These are phyloP conservation scores for Fagopyrum homotropicum DNA, from an alignment of 148 eudicot species.

Conservation along the genomic window DNA sequence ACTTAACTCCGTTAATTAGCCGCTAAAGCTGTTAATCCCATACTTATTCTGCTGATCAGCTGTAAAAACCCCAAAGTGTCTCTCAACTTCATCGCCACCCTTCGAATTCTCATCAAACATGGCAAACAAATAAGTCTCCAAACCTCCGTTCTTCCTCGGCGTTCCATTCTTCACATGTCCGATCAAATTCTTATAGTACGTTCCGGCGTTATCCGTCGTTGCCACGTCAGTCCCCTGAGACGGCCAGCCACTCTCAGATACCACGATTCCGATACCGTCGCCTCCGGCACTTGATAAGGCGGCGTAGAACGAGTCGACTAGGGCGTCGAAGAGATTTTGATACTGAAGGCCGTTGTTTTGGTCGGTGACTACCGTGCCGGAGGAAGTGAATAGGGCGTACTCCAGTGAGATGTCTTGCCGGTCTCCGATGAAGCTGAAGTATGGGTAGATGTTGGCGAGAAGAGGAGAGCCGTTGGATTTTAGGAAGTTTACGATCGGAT, in stretches of 20 bases:
- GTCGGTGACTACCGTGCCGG: conserved; percentile 27
- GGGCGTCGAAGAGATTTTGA: conserved; percentile 40
- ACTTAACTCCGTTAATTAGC: background rate
- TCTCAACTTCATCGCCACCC: conserved; percentile 21
- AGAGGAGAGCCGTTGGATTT: conserved; percentile 25
- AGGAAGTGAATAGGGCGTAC: conserved; percentile 40
- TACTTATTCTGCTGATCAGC: conserved; percentile 32
- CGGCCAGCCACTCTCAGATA: conserved; percentile 43
- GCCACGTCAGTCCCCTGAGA: conserved; percentile 18
- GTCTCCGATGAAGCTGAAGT: conserved; percentile 23
- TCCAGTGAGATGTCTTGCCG: conserved; percentile 14
- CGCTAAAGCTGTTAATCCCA: conserved; percentile 11
- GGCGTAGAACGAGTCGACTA: conserved; percentile 34
- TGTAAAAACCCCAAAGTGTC: conserved; percentile 31
- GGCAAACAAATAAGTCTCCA: conserved; percentile 35
- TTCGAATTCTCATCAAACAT: conserved; percentile 41
- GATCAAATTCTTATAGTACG: conserved; percentile 21
- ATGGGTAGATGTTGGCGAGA: conserved; percentile 39
- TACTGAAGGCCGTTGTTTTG: conserved; percentile 22
- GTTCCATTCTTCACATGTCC: conserved; percentile 34
- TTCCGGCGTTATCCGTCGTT: conserved; percentile 21
- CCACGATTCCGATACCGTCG: conserved; percentile 22
- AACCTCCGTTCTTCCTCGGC: conserved; percentile 25
- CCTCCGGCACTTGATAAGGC: conserved; percentile 34
- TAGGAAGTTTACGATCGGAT: conserved; percentile 36